phyloP scores from a whole-genome alignment of 352 stramenopile species.

The Phytophthora capsici region DNA sequence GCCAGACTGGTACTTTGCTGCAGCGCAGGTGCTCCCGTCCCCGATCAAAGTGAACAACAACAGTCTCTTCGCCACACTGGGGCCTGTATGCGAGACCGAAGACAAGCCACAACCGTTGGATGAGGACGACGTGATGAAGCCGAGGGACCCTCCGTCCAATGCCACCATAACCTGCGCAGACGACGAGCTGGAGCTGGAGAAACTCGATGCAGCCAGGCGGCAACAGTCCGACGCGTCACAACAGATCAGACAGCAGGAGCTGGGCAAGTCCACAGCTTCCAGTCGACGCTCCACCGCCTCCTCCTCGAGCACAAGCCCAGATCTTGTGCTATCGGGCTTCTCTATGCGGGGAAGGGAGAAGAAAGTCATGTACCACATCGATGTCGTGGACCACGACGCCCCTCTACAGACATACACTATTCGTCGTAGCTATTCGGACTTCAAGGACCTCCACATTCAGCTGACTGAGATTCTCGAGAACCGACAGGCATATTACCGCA shows the following conservation, averaged over 20 bases:
- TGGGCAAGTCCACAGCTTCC: slow-evolving; percentile 34
- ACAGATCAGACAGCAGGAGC: slow-evolving; percentile 27
- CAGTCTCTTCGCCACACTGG: slow-evolving; percentile 31
- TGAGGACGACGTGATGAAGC: slow-evolving; percentile 36
- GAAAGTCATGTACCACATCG: slow-evolving; percentile 90
- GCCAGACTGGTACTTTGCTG: slow-evolving; percentile 71
- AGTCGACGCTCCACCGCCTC: slow-evolving; percentile 56
- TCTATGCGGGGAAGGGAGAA: slow-evolving; percentile 75
- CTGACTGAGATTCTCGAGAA: slow-evolving; percentile 74
- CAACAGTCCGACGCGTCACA: slow-evolving; percentile 17
- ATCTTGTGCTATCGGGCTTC: slow-evolving; percentile 77
- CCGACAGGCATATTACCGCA: slow-evolving; percentile 63
- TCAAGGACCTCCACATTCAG: slow-evolving; percentile 77
- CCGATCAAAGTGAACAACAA: slow-evolving; percentile 23
- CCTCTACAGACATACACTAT: slow-evolving; percentile 88
- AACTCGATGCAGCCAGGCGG: slow-evolving; percentile 18
- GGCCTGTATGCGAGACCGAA: slow-evolving; percentile 39
- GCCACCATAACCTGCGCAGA: slow-evolving; percentile 38
- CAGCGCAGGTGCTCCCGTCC: slow-evolving; percentile 19
- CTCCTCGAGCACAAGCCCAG: slow-evolving; percentile 42
- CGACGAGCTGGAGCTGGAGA: slow-evolving; percentile 45
- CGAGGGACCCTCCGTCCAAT: slow-evolving; percentile 27
- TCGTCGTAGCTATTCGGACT: slow-evolving; percentile 84
- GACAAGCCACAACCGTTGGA: slow-evolving; percentile 42
- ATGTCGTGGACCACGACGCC: slow-evolving; percentile 75